phyloP scores from a whole-genome alignment of 2,329 filamentous ascomycete species.

The Fusarium aywerte region DNA sequence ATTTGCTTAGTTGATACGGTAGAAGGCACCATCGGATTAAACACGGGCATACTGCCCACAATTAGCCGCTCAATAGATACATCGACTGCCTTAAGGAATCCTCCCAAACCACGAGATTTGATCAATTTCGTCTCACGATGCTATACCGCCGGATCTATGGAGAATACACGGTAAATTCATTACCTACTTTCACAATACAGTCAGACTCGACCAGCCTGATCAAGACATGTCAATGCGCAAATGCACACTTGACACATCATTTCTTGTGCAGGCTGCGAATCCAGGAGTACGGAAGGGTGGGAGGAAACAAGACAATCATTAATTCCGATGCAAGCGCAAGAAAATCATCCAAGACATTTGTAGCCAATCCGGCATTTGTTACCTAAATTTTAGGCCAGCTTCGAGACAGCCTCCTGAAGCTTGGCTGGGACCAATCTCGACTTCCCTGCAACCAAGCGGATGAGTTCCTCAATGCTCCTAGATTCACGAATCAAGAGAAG shows the following conservation, averaged over 20 bases:
- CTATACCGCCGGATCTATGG: no score
- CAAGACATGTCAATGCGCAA: background rate
- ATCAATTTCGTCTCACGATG: no score
- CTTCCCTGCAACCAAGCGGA: slow-evolving; percentile 1
- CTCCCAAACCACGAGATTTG: no score
- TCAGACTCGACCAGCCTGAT: background rate
- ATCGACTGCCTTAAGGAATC: no score
- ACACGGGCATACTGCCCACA: background rate
- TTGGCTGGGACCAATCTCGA: slow-evolving; percentile 4
- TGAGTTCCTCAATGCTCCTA: slow-evolving; percentile 2
- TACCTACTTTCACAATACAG: background rate
- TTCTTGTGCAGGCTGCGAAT: no score
- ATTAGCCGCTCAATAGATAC: background rate
- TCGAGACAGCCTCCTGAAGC: slow-evolving; percentile 4
- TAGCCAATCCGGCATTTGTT: background rate
- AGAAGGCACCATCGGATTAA: background rate
- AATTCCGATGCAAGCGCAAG: background rate
- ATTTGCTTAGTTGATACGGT: no score
- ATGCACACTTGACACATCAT: background rate
- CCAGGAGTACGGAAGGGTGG: no score
- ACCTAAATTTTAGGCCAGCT: background rate
- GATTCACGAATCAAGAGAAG: slow-evolving; percentile 7
- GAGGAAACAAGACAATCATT: background rate
- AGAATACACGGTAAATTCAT: no score
- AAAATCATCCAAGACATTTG: background rate